A percentile compares a stretch with the other conserved stretches of the same genome.
Conservation (phyloP, 2,329 filamentous ascomycete species). For the Neocucurbitaria cava region DNA sequence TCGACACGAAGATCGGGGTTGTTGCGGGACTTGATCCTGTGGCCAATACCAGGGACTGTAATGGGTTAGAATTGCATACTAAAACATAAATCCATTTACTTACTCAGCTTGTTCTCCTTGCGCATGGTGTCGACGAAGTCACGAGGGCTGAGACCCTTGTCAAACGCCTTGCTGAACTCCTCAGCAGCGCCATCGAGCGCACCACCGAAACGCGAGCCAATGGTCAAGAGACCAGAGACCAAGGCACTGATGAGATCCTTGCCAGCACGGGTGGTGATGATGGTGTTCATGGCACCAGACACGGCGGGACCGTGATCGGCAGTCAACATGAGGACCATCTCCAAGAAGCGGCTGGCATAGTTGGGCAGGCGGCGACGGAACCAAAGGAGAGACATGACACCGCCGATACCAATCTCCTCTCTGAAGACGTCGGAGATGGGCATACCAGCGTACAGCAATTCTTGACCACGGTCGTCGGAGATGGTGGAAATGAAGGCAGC, state of each 20-base stretch:
- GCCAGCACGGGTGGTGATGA: conserved; percentile 98
- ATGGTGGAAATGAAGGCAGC: conserved; percentile 99
- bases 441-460: conserved; percentile 98
- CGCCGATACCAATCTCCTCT: conserved; percentile 98
- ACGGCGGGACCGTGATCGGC: conserved; percentile 98
- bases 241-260: conserved; percentile 97
- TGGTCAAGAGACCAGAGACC: conserved; percentile 95
- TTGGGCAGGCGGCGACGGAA: conserved; percentile 96
- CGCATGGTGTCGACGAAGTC: conserved; percentile 99
- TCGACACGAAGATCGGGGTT: conserved; percentile 99
- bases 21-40: conserved; percentile 99
- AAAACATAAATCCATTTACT: conserved; percentile 38
- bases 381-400: conserved; percentile 99
- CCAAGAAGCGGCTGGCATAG: conserved; percentile 98
- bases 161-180: conserved; percentile 97
- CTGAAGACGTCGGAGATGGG: conserved; percentile 99
- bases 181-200: conserved; percentile 96
- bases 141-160: conserved; percentile 97
- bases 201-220: conserved; percentile 97
- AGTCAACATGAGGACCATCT: conserved; percentile 99
- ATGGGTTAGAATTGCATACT: conserved; percentile 21
- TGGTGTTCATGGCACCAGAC: conserved; percentile 99
- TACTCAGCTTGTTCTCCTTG: conserved; percentile 99
- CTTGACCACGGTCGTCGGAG: conserved; percentile 98
- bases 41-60: conserved; percentile 90